Conservation (phyloP, 495 filamentous ascomycete genomes). For the Podospora anserina region DNA sequence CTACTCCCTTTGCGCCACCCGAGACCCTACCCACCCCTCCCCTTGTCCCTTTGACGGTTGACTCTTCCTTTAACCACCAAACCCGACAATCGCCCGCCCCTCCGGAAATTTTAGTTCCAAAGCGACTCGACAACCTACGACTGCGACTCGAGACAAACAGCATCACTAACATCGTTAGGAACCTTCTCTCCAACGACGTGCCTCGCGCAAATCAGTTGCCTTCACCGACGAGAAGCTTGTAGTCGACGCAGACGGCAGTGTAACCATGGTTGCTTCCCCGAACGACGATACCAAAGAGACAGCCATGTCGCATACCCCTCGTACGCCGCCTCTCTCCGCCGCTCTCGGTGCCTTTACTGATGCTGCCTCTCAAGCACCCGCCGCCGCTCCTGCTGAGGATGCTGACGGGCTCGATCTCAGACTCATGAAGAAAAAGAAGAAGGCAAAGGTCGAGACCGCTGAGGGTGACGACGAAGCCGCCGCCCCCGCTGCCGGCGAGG, state of each 20-base stretch:
- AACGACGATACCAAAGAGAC: conserved; percentile 64
- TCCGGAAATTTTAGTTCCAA: background rate
- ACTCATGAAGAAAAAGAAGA: conserved; percentile 67
- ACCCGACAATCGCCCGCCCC: background rate
- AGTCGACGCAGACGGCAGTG: conserved; percentile 78
- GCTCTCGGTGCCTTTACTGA: conserved; percentile 52
- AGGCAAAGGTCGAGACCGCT: conserved; percentile 71
- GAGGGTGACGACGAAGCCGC: conserved; percentile 51
- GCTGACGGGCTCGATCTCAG: conserved; percentile 45
- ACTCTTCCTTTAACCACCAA: background rate
- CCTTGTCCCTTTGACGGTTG: background rate
- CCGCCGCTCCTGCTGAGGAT: conserved; percentile 53
- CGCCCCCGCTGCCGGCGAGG: conserved; percentile 28
- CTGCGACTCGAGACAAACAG: background rate
- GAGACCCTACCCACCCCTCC: conserved; percentile 2
- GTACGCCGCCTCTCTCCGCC: conserved; percentile 56
- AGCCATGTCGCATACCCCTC: conserved; percentile 63
- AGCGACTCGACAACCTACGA: background rate
- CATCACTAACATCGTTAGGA: conserved; percentile 35
- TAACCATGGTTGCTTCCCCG: conserved; percentile 62
- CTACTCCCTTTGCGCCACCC: background rate
- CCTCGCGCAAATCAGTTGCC: conserved; percentile 77
- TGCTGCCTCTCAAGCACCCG: conserved; percentile 46
- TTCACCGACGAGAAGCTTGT: conserved; percentile 82
- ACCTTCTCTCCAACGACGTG: conserved; percentile 52